Percentiles rank a stretch among this genome's conserved stretches.
These are phyloP conservation scores for Pseudomassariella vexata DNA, from an alignment of 2,329 filamentous ascomycete species.

Conservation along the genomic window DNA sequence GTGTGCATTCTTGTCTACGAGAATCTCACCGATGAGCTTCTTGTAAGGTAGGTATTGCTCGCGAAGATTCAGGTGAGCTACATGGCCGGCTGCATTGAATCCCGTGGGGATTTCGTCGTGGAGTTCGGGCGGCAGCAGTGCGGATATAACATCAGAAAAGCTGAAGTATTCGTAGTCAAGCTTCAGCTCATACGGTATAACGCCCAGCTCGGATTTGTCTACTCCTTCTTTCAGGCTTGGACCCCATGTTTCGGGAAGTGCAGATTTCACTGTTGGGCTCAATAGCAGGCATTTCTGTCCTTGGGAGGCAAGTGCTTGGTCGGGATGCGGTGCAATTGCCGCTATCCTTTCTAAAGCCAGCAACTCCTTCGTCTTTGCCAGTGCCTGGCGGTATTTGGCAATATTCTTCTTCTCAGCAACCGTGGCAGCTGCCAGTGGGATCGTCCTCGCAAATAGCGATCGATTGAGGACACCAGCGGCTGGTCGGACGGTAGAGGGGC, in stretches of 20 bases:
- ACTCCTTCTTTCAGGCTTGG: slow-evolving; percentile 62
- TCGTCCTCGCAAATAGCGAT: slow-evolving; percentile 70
- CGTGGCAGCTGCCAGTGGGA: slow-evolving; percentile 73
- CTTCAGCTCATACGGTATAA: slow-evolving; percentile 70
- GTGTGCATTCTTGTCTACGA: slow-evolving; percentile 81
- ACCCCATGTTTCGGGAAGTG: slow-evolving; percentile 73
- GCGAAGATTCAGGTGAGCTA: slow-evolving; percentile 88
- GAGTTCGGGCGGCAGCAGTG: slow-evolving; percentile 74
- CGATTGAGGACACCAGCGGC: slow-evolving; percentile 77
- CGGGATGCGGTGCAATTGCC: slow-evolving; percentile 58
- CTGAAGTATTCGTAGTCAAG: slow-evolving; percentile 73
- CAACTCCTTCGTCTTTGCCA: slow-evolving; percentile 62
- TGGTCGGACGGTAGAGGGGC: slow-evolving; percentile 69
- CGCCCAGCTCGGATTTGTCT: slow-evolving; percentile 58
- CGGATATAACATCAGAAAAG: slow-evolving; percentile 64
- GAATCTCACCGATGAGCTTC: slow-evolving; percentile 73
- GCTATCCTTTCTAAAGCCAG: slow-evolving; percentile 59
- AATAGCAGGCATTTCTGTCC: slow-evolving; percentile 60
- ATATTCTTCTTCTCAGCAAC: slow-evolving; percentile 73
- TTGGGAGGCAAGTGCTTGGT: slow-evolving; percentile 40
- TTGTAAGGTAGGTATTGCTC: slow-evolving; percentile 82
- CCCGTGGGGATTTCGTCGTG: slow-evolving; percentile 78
- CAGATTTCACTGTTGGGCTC: slow-evolving; percentile 45
- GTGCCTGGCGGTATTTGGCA: slow-evolving; percentile 59
- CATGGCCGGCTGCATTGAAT: slow-evolving; percentile 84